These are phyloP conservation scores for Dichomitus squalens DNA, from an alignment of 1,284 basidiomycete genomes.

Conservation along the genomic window DNA sequence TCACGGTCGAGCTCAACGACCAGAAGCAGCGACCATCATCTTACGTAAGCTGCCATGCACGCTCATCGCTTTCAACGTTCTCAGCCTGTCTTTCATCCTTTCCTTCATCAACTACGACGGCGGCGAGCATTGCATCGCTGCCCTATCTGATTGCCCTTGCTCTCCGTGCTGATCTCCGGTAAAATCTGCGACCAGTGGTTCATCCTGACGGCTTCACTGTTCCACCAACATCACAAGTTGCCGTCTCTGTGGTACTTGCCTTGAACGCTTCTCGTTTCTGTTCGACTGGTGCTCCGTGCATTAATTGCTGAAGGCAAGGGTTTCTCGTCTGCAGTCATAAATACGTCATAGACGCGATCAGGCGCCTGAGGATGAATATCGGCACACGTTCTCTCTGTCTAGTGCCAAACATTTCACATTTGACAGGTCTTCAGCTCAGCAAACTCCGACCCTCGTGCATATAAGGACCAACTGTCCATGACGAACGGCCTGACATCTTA, in stretches of 20 bases:
- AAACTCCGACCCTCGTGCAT: no score
- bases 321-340: no score
- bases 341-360: no score
- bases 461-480: no score
- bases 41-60: constrained; percentile 18
- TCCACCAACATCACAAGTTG: constrained; percentile 4
- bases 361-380: no score
- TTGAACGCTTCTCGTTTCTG: not conserved
- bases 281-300: constrained; percentile 9
- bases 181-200: not conserved
- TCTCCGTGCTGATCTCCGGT: not conserved
- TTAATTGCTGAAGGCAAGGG: no score
- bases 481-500: no score
- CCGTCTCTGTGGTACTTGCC: not conserved
- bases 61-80: not conserved
- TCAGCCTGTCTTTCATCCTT: not conserved
- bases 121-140: not conserved
- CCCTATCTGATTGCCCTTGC: not conserved
- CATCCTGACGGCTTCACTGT: constrained; percentile 1
- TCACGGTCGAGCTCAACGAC: constrained; percentile 21
- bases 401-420: no score
- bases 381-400: no score
- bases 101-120: not conserved
- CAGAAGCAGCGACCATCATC: constrained; percentile 17
- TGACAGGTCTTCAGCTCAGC: no score